phyloP scores from a whole-genome alignment of 2,329 filamentous ascomycete genomes.

The Cryphonectria carpinicola region DNA sequence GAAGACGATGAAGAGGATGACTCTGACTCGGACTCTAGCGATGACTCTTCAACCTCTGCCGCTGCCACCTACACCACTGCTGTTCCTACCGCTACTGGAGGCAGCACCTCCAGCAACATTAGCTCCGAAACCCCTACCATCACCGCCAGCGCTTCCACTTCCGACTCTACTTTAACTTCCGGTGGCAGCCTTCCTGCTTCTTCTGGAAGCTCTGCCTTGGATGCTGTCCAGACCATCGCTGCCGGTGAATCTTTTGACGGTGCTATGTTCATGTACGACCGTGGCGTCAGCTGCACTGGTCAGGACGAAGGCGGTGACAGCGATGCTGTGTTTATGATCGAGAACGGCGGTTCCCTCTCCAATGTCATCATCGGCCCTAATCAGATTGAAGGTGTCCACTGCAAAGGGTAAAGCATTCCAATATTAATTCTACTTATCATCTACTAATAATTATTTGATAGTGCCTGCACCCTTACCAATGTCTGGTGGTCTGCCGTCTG shows the following conservation, averaged over 20 bases:
- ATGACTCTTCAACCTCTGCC: background rate
- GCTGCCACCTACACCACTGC: background rate
- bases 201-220: constrained; percentile 21
- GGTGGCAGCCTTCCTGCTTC: constrained; percentile 24
- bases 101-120: background rate
- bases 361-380: constrained; percentile 57
- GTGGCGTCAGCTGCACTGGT: constrained; percentile 28
- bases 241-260: constrained; percentile 32
- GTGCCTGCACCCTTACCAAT: constrained; percentile 45
- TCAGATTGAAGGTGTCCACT: constrained; percentile 54
- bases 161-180: background rate
- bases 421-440: background rate
- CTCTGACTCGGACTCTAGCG: background rate
- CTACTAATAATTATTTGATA: background rate
- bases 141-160: background rate
- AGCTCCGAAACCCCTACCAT: background rate
- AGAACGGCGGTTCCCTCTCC: constrained; percentile 52
- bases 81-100: background rate
- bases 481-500: constrained; percentile 43
- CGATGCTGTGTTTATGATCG: constrained; percentile 54
- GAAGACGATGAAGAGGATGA: background rate
- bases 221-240: constrained; percentile 26
- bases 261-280: constrained; percentile 40
- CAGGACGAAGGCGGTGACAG: constrained; percentile 34
- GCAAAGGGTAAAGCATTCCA: constrained; percentile 37